These are phyloP conservation scores for Astrocystis sublimbata DNA, from an alignment of 495 filamentous ascomycete genomes.

Conservation along the genomic window DNA sequence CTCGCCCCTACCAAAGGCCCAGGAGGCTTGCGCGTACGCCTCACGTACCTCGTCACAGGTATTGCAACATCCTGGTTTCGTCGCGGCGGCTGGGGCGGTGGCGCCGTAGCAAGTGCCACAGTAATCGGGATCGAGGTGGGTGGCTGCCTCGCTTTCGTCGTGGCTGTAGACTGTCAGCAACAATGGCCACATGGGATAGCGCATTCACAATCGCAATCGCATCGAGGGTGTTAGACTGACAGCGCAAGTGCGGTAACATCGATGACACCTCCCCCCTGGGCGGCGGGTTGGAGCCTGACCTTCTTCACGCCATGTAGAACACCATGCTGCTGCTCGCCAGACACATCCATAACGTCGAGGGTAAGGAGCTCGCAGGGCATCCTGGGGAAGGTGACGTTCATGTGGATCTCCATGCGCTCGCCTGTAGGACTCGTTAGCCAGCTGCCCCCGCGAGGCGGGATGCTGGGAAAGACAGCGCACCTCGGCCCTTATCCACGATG, in stretches of 20 bases:
- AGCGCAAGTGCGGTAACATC: constrained; percentile 72
- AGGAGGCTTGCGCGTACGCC: constrained; percentile 82
- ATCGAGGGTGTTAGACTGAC: constrained; percentile 46
- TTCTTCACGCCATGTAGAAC: constrained; percentile 91
- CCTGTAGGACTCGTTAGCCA: constrained; percentile 47
- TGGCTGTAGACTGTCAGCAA: constrained; percentile 47
- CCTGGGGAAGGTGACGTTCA: constrained; percentile 95
- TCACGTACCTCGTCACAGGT: constrained; percentile 96
- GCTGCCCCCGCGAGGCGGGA: background rate
- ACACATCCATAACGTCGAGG: constrained; percentile 98
- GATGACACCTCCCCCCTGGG: constrained; percentile 78
- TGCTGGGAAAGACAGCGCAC: constrained; percentile 49
- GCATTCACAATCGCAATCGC: background rate
- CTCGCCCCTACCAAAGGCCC: constrained; percentile 91
- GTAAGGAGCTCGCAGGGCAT: constrained; percentile 94
- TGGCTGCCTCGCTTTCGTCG: constrained; percentile 61
- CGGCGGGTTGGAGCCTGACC: constrained; percentile 69
- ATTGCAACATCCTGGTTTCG: constrained; percentile 85
- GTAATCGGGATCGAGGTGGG: constrained; percentile 86
- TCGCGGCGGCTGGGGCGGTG: constrained; percentile 63
- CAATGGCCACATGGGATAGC: background rate
- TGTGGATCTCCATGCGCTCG: constrained; percentile 97
- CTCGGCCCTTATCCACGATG: constrained; percentile 94
- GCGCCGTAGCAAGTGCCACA: constrained; percentile 95
- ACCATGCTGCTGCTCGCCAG: constrained; percentile 91